Evolutionary conservation across 805 yeast genomes (phyloP).

Genomic region (Yarrowia sp.): DNA sequence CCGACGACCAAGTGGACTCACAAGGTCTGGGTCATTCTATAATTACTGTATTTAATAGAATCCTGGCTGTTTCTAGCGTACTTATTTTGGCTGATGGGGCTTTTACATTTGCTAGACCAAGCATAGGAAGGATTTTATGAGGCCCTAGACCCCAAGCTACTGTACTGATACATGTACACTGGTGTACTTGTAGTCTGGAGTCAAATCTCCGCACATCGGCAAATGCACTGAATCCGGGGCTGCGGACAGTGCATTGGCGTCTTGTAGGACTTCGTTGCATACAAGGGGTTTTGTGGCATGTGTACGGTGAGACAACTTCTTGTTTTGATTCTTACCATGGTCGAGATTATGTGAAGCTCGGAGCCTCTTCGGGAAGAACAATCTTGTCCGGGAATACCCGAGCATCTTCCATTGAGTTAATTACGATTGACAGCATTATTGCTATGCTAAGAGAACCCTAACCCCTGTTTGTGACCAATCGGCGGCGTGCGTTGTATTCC

Average conservation of each 20-base stretch:
- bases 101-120: too few species aligned
- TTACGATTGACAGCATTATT: background rate
- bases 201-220: slow-evolving; percentile 4
- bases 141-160: too few species aligned
- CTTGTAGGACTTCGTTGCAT: background rate
- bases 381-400: background rate
- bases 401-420: background rate
- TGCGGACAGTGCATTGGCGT: background rate
- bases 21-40: too few species aligned
- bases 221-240: background rate
- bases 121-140: too few species aligned
- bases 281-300: background rate
- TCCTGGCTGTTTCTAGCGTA: too few species aligned
- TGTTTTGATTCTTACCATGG: too few species aligned
- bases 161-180: background rate
- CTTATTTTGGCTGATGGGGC: too few species aligned
- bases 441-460: background rate
- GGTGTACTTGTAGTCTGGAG: background rate
- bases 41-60: too few species aligned
- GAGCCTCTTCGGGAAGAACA: background rate
- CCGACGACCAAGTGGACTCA: too few species aligned
- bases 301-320: too few species aligned
- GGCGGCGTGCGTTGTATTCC: background rate
- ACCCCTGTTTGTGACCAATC: background rate
- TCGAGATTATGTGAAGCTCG: background rate